phyloP scores from a whole-genome alignment of 768 basidiomycete species.

The Leucocoprinus sp. region DNA sequence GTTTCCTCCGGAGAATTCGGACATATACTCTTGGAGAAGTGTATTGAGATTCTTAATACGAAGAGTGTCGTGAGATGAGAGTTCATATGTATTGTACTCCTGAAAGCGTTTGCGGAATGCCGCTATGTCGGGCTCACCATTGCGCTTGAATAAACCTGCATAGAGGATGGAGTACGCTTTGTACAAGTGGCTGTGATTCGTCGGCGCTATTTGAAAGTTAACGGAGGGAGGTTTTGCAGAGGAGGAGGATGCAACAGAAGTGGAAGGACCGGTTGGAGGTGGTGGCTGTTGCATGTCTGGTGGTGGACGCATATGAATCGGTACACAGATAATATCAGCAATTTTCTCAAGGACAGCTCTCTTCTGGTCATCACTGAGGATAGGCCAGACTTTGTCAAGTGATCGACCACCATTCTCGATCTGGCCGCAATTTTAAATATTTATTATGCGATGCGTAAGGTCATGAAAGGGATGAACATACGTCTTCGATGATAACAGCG shows the following conservation, averaged over 20 bases:
- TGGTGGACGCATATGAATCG: constrained; percentile 5
- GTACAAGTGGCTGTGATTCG: constrained; percentile 4
- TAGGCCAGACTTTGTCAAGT: constrained; percentile 2
- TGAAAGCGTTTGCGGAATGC: constrained; percentile 7
- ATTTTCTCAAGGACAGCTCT: constrained; percentile 8
- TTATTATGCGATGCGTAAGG: not conserved
- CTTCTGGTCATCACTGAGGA: constrained; percentile 2
- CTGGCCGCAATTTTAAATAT: not conserved
- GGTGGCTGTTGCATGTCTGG: constrained; percentile 2
- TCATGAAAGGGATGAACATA: not conserved
- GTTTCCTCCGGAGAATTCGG: constrained; percentile 9
- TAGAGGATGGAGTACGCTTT: constrained; percentile 9
- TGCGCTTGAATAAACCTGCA: constrained; percentile 4
- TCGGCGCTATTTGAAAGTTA: not conserved
- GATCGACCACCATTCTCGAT: not conserved
- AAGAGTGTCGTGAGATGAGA: constrained; percentile 3
- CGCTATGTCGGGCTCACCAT: constrained; percentile 3
- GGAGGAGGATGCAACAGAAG: constrained; percentile 2
- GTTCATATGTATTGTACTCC: constrained; percentile 6
- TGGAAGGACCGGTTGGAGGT: not conserved
- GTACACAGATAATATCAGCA: constrained; percentile 8
- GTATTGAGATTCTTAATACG: constrained; percentile 8
- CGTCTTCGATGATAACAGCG: constrained; percentile 9
- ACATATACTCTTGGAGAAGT: constrained; percentile 7
- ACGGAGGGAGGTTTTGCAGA: not conserved